phyloP scores from a whole-genome alignment of 2,329 filamentous ascomycete genomes.

The Claviceps cyperi region DNA sequence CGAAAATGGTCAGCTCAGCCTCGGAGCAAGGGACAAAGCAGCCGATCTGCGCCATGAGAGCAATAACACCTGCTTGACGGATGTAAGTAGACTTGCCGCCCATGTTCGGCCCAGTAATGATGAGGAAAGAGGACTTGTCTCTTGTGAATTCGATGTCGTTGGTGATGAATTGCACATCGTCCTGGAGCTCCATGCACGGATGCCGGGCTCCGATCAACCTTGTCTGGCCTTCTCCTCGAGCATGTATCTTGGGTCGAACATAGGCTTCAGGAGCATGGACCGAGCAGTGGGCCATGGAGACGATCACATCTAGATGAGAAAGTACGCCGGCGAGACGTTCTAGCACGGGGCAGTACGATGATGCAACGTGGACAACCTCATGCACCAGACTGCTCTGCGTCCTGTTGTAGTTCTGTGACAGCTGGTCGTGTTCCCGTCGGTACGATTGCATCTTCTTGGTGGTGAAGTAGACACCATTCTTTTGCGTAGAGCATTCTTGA shows the following conservation, averaged over 20 bases:
- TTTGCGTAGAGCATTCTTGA: conserved; percentile 92
- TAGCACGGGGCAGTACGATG: conserved; percentile 86
- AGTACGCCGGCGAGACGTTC: conserved; percentile 80
- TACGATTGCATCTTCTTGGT: conserved; percentile 67
- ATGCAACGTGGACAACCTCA: conserved; percentile 84
- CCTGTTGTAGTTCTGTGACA: conserved; percentile 87
- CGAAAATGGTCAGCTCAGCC: conserved; percentile 89
- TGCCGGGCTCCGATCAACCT: conserved; percentile 86
- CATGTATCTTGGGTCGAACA: conserved; percentile 78
- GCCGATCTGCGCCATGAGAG: conserved; percentile 91
- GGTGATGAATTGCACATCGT: conserved; percentile 96
- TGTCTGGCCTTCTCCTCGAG: conserved; percentile 75
- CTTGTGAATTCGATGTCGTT: conserved; percentile 80
- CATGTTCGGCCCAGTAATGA: conserved; percentile 98
- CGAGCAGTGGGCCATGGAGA: conserved; percentile 83
- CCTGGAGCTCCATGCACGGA: conserved; percentile 97
- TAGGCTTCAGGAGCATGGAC: conserved; percentile 89
- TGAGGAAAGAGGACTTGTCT: conserved; percentile 73
- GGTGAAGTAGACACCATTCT: conserved; percentile 97
- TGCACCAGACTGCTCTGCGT: conserved; percentile 83
- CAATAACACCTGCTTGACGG: conserved; percentile 90
- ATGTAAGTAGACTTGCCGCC: conserved; percentile 98
- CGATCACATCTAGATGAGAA: conserved; percentile 81
- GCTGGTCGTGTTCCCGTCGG: conserved; percentile 82
- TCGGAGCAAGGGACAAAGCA: conserved; percentile 88